Percentiles rank a stretch among this genome's conserved stretches.
phyloP scores from a whole-genome alignment of 2,329 filamentous ascomycete genomes.

The Talaromyces rugulosus region DNA sequence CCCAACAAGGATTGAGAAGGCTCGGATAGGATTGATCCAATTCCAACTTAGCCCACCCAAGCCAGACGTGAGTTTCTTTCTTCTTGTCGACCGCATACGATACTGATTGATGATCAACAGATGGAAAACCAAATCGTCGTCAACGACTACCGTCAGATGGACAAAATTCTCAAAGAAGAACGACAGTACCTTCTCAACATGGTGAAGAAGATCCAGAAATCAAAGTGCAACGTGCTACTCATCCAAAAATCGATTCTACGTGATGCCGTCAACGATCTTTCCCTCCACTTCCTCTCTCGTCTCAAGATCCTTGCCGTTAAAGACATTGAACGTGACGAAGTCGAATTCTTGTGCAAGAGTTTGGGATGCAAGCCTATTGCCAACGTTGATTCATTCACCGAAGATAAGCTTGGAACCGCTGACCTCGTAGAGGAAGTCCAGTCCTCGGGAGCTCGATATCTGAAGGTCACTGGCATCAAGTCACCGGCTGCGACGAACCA shows the following conservation, averaged over 20 bases:
- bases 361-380: constrained; percentile 98
- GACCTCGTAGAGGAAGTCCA: constrained; percentile 92
- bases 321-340: constrained; percentile 97
- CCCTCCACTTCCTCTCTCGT: constrained; percentile 94
- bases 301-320: constrained; percentile 94
- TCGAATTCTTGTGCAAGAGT: constrained; percentile 99
- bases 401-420: constrained; percentile 93
- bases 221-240: constrained; percentile 96
- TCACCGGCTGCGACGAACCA: constrained; percentile 56
- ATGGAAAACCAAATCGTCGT: constrained; percentile 99
- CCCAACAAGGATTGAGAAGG: constrained; percentile 92
- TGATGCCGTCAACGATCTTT: constrained; percentile 96
- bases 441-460: constrained; percentile 81
- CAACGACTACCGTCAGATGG: constrained; percentile 99
- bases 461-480: constrained; percentile 92
- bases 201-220: constrained; percentile 99
- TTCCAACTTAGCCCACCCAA: constrained; percentile 98
- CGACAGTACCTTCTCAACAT: constrained; percentile 96
- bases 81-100: not conserved
- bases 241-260: constrained; percentile 98
- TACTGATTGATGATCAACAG: constrained; percentile 38
- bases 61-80: constrained; percentile 67
- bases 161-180: constrained; percentile 99
- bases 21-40: constrained; percentile 91
- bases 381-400: constrained; percentile 96